Percentiles rank a stretch among this genome's conserved stretches.
Evolutionary conservation across 148 eudicot genomes (phyloP).

Genomic region (Dianthus caryophyllus): DNA sequence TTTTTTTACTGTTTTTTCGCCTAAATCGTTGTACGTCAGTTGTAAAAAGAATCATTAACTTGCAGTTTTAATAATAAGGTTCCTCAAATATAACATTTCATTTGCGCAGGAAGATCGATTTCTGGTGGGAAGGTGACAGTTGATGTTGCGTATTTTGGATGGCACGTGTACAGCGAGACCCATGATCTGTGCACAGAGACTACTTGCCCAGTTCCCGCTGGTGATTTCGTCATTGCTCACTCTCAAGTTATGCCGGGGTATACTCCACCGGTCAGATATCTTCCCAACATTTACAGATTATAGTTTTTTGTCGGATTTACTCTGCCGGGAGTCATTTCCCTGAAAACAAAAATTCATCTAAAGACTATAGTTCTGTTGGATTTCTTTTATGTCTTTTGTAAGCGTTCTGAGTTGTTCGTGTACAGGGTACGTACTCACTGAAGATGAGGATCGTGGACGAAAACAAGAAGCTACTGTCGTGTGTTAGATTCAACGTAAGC

Average conservation of each 20-base stretch:
- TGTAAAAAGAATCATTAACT: no score
- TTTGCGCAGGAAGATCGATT: slow-evolving; percentile 44
- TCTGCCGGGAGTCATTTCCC: no score
- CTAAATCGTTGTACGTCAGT: no score
- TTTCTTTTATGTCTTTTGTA: neutral
- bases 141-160: slow-evolving; percentile 63
- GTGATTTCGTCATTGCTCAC: slow-evolving; percentile 77
- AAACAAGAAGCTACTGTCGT: slow-evolving; percentile 51
- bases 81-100: neutral
- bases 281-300: neutral
- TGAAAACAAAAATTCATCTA: no score
- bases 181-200: slow-evolving; percentile 70
- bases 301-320: no score
- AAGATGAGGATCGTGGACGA: slow-evolving; percentile 58
- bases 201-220: slow-evolving; percentile 61
- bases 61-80: no score
- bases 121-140: slow-evolving; percentile 58
- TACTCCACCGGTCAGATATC: slow-evolving; percentile 80
- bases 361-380: neutral
- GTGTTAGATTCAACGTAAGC: slow-evolving; percentile 68
- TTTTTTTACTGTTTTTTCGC: neutral
- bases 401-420: neutral
- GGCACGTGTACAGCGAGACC: slow-evolving; percentile 51
- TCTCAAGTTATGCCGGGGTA: slow-evolving; percentile 63
- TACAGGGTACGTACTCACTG: slow-evolving; percentile 72